Percentiles rank a stretch among this genome's conserved stretches.
phyloP scores from a whole-genome alignment of 2,329 filamentous ascomycete species.

The Leptographium radiaticola region DNA sequence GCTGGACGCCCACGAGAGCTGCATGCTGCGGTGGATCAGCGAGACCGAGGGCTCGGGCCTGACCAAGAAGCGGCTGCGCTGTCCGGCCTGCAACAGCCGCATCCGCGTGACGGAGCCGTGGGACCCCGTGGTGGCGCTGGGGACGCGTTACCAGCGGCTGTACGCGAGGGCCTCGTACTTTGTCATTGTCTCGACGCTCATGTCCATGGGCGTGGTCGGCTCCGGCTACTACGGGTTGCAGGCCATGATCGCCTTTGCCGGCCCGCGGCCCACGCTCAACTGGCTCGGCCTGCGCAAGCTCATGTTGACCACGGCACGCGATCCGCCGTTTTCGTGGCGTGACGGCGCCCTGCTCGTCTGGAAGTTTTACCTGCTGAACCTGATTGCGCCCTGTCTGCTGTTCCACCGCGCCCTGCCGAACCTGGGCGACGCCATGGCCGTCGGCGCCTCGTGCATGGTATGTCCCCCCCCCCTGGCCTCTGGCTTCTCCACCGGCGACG shows the following conservation, averaged over 20 bases:
- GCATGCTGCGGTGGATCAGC: conserved; percentile 85
- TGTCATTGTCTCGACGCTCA: conserved; percentile 49
- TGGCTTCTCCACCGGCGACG: background rate
- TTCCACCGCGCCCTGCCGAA: conserved; percentile 30
- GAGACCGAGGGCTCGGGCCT: conserved; percentile 60
- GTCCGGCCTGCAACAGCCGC: conserved; percentile 77
- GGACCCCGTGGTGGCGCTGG: conserved; percentile 57
- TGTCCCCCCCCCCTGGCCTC: conserved; percentile 7
- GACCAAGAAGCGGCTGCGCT: conserved; percentile 54
- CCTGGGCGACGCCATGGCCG: conserved; percentile 26
- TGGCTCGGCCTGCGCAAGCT: conserved; percentile 22
- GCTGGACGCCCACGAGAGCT: conserved; percentile 79
- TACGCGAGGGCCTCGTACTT: conserved; percentile 44
- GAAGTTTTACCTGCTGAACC: conserved; percentile 23
- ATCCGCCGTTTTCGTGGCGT: background rate
- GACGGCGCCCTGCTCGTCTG: conserved; percentile 8
- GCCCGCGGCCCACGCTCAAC: conserved; percentile 27
- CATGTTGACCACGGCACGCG: background rate
- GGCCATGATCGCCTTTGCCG: conserved; percentile 39
- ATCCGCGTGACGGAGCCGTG: conserved; percentile 65
- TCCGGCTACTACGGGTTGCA: conserved; percentile 39
- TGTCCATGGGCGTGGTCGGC: conserved; percentile 36
- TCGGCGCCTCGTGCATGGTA: conserved; percentile 30
- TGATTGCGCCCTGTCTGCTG: conserved; percentile 32
- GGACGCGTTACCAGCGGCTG: conserved; percentile 43